Base-by-base conservation (phyloP, 2,329 filamentous ascomycete genomes). In the Ceratocystis ficicola region DNA sequence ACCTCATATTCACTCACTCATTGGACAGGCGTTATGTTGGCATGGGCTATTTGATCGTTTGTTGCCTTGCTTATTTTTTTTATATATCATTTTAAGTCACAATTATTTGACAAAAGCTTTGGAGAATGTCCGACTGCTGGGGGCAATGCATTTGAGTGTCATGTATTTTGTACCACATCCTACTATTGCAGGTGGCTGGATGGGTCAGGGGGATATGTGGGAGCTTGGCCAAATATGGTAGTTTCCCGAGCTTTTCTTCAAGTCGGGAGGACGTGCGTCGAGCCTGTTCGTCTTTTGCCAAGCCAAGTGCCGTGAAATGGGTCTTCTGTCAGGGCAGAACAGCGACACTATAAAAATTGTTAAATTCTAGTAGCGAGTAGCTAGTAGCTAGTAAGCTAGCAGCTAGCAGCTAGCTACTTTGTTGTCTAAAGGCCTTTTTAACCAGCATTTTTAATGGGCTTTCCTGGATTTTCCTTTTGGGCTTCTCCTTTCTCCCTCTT, bases 1-100 rank as follows among this genome's bases (percentile, higher is more conserved):
- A 41, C 36, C 62, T 41, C 50, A 55, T 55, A 64, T 62, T 67
- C 62, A 52, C 52, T 67, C 59, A 66, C 60, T 64, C 65, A 67
- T 62, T 44, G 62, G 65, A 67, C 28, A 61, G 62, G 65, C 65
- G 65, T 67, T 67, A 64, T 61, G n/a, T 50, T 59, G 30, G 55
- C 55, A 59, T 12, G 17, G 55, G 55, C 28, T 59, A 59, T 36
- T 59, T 36, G 55, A 36, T 32, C 25, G 28, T 59, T 59, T 59
- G 10, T 59, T 59, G 55, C 55, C 55, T 59, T 59, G 55, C 22
- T 62, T 46, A 10, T 62, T 63, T 62, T 62, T 62, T 62, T 44
- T 25, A 28, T 17, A 22, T 22, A 10, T 3, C 22, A 52, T 59
- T 59, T 59, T 59, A 20, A 20, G 36, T 36, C 8, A 36, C 30